Percentiles rank a stretch among this genome's conserved stretches.
Conservation (phyloP, 169 alveolate genomes). For the Ichthyophthirius multifiliis region DNA sequence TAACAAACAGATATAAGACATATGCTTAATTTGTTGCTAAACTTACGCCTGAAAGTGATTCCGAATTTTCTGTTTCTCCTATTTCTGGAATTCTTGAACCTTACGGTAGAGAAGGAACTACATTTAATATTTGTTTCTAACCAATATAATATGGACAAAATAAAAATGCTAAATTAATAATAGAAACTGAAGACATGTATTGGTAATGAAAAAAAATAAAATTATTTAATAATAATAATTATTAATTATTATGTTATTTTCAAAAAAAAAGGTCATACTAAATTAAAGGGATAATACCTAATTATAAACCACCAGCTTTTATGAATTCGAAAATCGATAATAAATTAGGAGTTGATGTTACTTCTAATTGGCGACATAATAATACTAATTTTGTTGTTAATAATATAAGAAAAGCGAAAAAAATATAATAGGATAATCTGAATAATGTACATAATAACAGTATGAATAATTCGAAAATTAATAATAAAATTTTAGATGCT, state of each 20-base stretch:
- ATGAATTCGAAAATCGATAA: not conserved
- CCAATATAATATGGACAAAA: constrained; percentile 68
- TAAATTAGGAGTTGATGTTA: not conserved
- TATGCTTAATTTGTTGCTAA: constrained; percentile 57
- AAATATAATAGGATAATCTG: too few species aligned
- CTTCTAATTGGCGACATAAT: not conserved
- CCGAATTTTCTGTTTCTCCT: constrained; percentile 60
- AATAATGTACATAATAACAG: too few species aligned
- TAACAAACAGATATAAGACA: constrained; percentile 49
- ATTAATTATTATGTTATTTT: not conserved
- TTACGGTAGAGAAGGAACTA: constrained; percentile 65
- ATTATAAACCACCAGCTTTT: not conserved
- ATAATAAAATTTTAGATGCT: too few species aligned
- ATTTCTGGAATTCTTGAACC: constrained; percentile 52
- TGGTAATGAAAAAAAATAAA: constrained; percentile 37
- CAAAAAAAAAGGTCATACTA: not conserved
- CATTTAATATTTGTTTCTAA: constrained; percentile 50
- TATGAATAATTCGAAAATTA: too few species aligned
- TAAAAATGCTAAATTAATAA: constrained; percentile 54
- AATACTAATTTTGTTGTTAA: not conserved
- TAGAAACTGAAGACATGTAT: constrained; percentile 65
- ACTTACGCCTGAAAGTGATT: constrained; percentile 58
- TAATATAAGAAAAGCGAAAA: not conserved
- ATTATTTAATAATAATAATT: not conserved
- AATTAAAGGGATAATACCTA: not conserved